Percentiles rank a stretch among this genome's conserved stretches.
These are phyloP conservation scores for Clonostachys rosea DNA, from an alignment of 2,329 filamentous ascomycete species.

Conservation along the genomic window DNA sequence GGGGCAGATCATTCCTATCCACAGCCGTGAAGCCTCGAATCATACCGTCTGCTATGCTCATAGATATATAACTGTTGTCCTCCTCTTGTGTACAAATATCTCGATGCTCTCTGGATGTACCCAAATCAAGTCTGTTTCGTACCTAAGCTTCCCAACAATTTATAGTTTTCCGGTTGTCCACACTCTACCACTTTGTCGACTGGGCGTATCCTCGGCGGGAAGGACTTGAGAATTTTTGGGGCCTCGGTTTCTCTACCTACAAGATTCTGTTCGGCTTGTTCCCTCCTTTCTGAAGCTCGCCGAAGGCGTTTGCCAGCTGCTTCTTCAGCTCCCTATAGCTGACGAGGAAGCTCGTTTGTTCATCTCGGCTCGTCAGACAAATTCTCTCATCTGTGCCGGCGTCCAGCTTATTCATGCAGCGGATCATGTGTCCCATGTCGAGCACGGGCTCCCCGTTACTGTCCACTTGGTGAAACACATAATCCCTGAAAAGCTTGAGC, in stretches of 20 bases:
- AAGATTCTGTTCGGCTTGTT: slow-evolving; percentile 27
- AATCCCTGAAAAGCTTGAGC: slow-evolving; percentile 92
- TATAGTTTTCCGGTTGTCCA: too few species aligned
- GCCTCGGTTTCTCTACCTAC: slow-evolving; percentile 12
- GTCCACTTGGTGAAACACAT: slow-evolving; percentile 95
- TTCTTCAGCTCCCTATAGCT: slow-evolving; percentile 85
- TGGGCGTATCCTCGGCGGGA: too few species aligned
- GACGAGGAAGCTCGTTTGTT: slow-evolving; percentile 83
- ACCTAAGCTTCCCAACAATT: too few species aligned
- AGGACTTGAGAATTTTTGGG: too few species aligned
- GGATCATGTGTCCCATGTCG: slow-evolving; percentile 83
- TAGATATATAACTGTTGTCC: too few species aligned
- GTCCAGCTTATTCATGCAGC: slow-evolving; percentile 87
- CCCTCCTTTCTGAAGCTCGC: slow-evolving; percentile 46
- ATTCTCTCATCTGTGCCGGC: slow-evolving; percentile 84
- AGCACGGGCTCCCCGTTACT: slow-evolving; percentile 76
- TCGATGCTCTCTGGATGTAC: too few species aligned
- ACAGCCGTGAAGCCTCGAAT: too few species aligned
- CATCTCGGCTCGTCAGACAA: slow-evolving; percentile 80
- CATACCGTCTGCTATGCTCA: too few species aligned
- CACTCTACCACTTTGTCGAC: too few species aligned
- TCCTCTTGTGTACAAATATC: too few species aligned
- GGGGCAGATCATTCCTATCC: too few species aligned
- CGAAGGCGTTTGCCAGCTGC: slow-evolving; percentile 52
- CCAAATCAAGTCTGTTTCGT: too few species aligned